These are phyloP conservation scores for Tricholoma matsutake DNA, from an alignment of 768 basidiomycete species.

Conservation along the genomic window DNA sequence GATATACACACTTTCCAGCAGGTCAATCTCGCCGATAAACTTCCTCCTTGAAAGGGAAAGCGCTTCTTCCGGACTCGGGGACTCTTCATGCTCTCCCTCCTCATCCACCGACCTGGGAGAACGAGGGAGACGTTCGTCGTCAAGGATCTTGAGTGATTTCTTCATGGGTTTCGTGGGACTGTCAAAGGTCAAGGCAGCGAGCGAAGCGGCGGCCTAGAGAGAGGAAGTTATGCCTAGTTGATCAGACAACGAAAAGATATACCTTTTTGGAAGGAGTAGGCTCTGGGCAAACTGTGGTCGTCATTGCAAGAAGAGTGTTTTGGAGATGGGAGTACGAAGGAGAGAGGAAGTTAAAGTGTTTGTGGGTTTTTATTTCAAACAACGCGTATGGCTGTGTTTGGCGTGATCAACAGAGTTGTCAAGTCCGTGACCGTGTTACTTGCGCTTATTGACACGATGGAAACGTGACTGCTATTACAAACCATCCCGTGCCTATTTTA, in stretches of 20 bases:
- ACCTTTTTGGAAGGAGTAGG: slow-evolving; percentile 56
- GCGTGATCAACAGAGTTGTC: slow-evolving; percentile 22
- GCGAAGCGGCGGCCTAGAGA: slow-evolving; percentile 39
- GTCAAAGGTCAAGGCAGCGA: slow-evolving; percentile 42
- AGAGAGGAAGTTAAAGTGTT: background rate
- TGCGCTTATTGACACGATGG: slow-evolving; percentile 22
- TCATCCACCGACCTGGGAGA: slow-evolving; percentile 15
- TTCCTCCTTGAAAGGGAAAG: slow-evolving; percentile 33
- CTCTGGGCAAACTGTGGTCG: slow-evolving; percentile 24
- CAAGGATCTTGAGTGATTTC: slow-evolving; percentile 6
- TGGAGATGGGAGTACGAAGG: background rate
- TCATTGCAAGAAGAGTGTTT: slow-evolving; percentile 25
- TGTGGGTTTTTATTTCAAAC: slow-evolving; percentile 17
- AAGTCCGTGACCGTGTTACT: slow-evolving; percentile 21
- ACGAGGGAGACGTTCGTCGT: slow-evolving; percentile 17
- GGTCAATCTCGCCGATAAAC: slow-evolving; percentile 70
- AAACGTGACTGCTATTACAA: background rate
- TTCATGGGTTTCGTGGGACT: slow-evolving; percentile 9
- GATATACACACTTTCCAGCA: slow-evolving; percentile 51
- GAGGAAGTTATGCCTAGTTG: slow-evolving; percentile 7
- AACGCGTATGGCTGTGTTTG: slow-evolving; percentile 37
- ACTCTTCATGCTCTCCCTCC: slow-evolving; percentile 8
- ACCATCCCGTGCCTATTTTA: background rate
- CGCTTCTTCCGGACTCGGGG: slow-evolving; percentile 3
- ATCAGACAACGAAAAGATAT: slow-evolving; percentile 9